These are phyloP conservation scores for Tetradesmus obliquus DNA, from an alignment of 139 green algal genomes.

Conservation along the genomic window DNA sequence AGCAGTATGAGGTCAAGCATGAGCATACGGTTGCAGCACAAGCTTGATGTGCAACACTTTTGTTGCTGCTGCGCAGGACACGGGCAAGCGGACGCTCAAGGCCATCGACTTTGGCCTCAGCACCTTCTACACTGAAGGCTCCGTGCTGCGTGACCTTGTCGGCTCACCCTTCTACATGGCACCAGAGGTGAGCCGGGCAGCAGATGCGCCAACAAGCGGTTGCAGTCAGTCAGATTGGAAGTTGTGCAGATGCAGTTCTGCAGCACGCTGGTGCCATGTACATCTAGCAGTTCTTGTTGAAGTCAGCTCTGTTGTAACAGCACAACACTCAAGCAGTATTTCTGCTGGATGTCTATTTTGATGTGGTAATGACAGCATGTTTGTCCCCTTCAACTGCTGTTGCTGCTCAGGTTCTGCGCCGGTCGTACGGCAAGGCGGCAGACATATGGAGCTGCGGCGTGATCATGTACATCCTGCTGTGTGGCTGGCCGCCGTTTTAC, in stretches of 20 bases:
- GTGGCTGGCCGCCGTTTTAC: constrained; percentile 94
- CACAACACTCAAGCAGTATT: background rate
- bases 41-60: background rate
- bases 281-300: too few species aligned
- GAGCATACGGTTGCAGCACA: background rate
- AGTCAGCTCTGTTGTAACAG: background rate
- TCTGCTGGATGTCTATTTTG: background rate
- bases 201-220: constrained; percentile 56
- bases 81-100: constrained; percentile 60
- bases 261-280: too few species aligned
- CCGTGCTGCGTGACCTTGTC: constrained; percentile 86
- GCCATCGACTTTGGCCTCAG: constrained; percentile 88
- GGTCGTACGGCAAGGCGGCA: constrained; percentile 83
- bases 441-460: constrained; percentile 97
- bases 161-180: constrained; percentile 95
- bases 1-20: background rate
- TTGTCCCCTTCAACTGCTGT: background rate
- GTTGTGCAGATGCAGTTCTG: too few species aligned
- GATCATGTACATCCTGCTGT: constrained; percentile 98
- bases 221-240: too few species aligned
- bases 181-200: constrained; percentile 55
- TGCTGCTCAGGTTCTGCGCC: constrained; percentile 30
- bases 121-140: constrained; percentile 70
- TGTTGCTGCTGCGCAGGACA: constrained; percentile 8
- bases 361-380: background rate